These are phyloP conservation scores for Cyclotella cryptica DNA, from an alignment of 108 stramenopile genomes.

Conservation along the genomic window DNA sequence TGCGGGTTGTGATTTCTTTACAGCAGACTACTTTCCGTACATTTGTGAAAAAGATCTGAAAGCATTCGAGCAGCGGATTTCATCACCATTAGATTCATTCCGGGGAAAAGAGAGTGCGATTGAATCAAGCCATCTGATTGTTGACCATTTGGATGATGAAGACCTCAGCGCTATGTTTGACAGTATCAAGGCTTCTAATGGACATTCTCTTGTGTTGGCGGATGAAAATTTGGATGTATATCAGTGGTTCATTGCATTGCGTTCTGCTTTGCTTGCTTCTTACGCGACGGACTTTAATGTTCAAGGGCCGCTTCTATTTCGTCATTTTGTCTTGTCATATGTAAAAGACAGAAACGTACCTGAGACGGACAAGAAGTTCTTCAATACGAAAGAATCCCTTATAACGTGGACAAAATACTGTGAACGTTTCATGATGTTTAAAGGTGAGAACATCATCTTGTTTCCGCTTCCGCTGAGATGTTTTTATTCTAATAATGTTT, in stretches of 20 bases:
- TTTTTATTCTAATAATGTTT: background rate
- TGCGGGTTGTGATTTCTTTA: slow-evolving; percentile 46
- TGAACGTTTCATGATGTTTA: slow-evolving; percentile 45
- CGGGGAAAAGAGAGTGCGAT: background rate
- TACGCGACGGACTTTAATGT: slow-evolving; percentile 6
- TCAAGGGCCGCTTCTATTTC: background rate
- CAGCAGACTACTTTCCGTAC: slow-evolving; percentile 44
- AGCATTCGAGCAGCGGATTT: slow-evolving; percentile 18
- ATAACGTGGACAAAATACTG: slow-evolving; percentile 41
- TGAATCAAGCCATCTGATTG: background rate
- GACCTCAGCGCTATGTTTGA: slow-evolving; percentile 18
- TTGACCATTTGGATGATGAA: slow-evolving; percentile 4
- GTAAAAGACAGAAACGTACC: slow-evolving; percentile 4
- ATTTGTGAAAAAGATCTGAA: slow-evolving; percentile 9
- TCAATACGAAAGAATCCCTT: slow-evolving; percentile 15
- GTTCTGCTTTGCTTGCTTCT: slow-evolving; percentile 17
- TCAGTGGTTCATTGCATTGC: slow-evolving; percentile 42
- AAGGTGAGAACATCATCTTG: slow-evolving; percentile 42
- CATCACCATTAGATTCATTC: slow-evolving; percentile 25
- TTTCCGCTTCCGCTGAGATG: too few relatives aligned
- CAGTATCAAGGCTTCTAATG: background rate
- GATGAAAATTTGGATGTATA: slow-evolving; percentile 38
- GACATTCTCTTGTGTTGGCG: slow-evolving; percentile 31
- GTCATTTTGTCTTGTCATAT: slow-evolving; percentile 23
- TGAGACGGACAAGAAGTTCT: background rate